Evolutionary conservation across 2,329 filamentous ascomycete species (phyloP).

Genomic region (Chalaropsis ovoidea): DNA sequence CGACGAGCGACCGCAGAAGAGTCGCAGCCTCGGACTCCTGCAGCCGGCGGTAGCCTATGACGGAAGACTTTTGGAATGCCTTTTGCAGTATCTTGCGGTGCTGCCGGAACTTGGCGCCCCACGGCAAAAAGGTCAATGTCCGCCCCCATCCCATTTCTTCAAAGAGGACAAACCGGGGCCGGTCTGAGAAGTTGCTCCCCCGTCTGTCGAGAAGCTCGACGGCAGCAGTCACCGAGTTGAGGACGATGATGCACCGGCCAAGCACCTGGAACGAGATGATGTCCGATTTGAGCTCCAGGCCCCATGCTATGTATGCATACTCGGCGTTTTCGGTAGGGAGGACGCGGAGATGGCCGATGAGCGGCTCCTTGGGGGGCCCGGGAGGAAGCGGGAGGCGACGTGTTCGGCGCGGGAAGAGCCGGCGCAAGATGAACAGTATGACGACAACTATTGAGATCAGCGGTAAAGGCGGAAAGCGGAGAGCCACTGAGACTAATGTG

Average conservation of each 20-base stretch:
- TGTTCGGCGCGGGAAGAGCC: background rate
- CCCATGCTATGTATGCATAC: slow-evolving; percentile 31
- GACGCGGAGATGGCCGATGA: slow-evolving; percentile 39
- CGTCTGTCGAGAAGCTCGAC: slow-evolving; percentile 39
- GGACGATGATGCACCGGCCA: slow-evolving; percentile 36
- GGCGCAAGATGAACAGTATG: background rate
- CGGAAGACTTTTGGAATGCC: slow-evolving; percentile 36
- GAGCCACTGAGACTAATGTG: background rate
- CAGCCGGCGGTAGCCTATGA: slow-evolving; percentile 34
- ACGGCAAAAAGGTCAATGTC: slow-evolving; percentile 35
- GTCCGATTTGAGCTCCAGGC: slow-evolving; percentile 44
- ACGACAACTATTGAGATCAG: background rate
- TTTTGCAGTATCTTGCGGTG: slow-evolving; percentile 38
- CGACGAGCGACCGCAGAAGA: slow-evolving; percentile 35
- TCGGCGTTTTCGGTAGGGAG: slow-evolving; percentile 33
- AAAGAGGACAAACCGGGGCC: slow-evolving; percentile 38
- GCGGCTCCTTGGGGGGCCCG: slow-evolving; percentile 32
- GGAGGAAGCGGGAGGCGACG: slow-evolving; percentile 30
- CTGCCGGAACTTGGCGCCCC: slow-evolving; percentile 37
- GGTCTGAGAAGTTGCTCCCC: slow-evolving; percentile 37
- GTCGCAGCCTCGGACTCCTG: slow-evolving; percentile 37
- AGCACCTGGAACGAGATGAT: slow-evolving; percentile 38
- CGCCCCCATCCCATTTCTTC: slow-evolving; percentile 38
- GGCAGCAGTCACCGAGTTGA: slow-evolving; percentile 37
- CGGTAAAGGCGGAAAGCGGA: background rate